Conservation (phyloP, 768 basidiomycete genomes). For the Imleria badia region DNA sequence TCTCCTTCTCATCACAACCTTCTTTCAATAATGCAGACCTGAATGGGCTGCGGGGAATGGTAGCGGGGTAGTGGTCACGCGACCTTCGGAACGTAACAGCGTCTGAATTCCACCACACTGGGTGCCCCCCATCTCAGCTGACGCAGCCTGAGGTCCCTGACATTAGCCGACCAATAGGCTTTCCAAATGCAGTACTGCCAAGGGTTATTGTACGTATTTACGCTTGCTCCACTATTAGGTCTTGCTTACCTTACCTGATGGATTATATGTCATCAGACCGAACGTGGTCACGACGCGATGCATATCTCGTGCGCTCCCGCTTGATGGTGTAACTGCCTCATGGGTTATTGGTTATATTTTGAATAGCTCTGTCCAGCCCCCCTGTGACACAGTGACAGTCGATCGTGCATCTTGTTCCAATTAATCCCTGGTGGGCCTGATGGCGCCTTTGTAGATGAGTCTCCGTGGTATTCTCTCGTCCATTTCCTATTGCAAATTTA, state of each 20-base stretch:
- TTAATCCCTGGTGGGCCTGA: conserved; percentile 21
- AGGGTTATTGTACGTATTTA: conserved; percentile 28
- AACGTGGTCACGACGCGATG: conserved; percentile 9
- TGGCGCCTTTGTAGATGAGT: conserved; percentile 16
- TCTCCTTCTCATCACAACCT: conserved; percentile 5
- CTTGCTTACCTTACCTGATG: conserved; percentile 7
- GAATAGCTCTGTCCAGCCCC: conserved; percentile 6
- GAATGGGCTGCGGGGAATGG: conserved; percentile 6
- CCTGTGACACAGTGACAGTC: conserved; percentile 11
- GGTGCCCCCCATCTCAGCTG: conserved; percentile 7
- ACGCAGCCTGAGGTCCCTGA: conserved; percentile 9
- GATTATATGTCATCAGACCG: conserved; percentile 15
- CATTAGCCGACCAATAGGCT: conserved; percentile 2
- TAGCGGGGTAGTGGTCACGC: background rate
- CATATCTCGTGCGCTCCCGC: conserved; percentile 10
- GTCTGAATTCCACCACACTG: background rate
- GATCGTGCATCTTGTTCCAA: conserved; percentile 28
- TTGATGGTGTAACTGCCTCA: conserved; percentile 20
- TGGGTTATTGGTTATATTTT: conserved; percentile 12
- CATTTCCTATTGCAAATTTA: conserved; percentile 26
- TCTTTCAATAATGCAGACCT: background rate
- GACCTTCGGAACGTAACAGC: background rate
- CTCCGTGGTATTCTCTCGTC: conserved; percentile 28
- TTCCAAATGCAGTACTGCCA: conserved; percentile 21
- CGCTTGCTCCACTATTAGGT: conserved; percentile 22